phyloP scores from a whole-genome alignment of 1,139 yeast species.

The Candida albicans region DNA sequence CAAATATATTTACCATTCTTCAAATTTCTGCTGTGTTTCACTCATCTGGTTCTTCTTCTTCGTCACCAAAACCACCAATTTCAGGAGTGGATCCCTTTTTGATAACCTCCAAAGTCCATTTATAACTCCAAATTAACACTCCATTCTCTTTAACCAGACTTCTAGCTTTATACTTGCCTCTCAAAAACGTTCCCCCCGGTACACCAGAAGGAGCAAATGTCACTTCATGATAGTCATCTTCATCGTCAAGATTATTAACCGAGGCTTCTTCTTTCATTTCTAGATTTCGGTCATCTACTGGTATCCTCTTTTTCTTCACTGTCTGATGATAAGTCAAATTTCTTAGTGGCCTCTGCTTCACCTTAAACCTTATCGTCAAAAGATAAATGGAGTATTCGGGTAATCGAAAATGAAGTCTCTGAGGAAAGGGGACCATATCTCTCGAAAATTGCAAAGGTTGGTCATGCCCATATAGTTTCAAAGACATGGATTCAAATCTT shows the following conservation, averaged over 20 bases:
- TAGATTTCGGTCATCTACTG: conserved; percentile 27
- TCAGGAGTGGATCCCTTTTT: conserved; percentile 26
- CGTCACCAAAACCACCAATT: conserved; percentile 16
- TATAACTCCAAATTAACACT: conserved; percentile 23
- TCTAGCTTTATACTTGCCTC: conserved; percentile 34
- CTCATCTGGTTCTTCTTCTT: conserved; percentile 1
- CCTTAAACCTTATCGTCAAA: conserved; percentile 30
- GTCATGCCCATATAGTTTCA: conserved; percentile 30
- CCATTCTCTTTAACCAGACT: conserved; percentile 31
- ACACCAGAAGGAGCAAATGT: conserved; percentile 32
- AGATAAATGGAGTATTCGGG: conserved; percentile 36
- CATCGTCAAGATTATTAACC: conserved; percentile 18
- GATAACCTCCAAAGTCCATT: conserved; percentile 30
- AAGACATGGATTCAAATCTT: conserved; percentile 26
- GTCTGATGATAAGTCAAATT: conserved; percentile 33
- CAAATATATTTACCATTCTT: background rate
- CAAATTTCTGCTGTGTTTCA: background rate
- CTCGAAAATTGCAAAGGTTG: conserved; percentile 23
- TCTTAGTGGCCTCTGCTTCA: conserved; percentile 24
- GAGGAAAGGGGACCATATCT: conserved; percentile 31
- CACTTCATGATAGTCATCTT: conserved; percentile 19
- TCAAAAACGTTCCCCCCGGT: conserved; percentile 35
- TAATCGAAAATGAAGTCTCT: conserved; percentile 26
- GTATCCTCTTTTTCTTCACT: conserved; percentile 32
- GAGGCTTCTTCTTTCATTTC: conserved; percentile 22